phyloP scores from a whole-genome alignment of 2,329 filamentous ascomycete species.

The Hymenoscyphus fraxineus region DNA sequence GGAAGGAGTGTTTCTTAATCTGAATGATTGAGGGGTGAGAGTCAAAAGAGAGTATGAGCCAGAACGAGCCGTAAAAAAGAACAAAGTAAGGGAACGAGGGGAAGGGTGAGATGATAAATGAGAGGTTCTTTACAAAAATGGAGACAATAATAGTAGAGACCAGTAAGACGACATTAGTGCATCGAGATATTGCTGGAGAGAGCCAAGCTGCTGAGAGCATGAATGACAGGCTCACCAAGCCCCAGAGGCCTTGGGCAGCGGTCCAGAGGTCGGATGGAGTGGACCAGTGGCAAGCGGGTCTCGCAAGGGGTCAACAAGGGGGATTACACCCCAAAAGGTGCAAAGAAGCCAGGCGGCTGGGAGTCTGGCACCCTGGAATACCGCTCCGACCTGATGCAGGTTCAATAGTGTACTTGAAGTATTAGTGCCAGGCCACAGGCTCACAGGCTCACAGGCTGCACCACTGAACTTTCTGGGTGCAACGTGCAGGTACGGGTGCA shows the following conservation, averaged over 20 bases:
- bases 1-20: background rate
- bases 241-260: background rate
- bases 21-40: background rate
- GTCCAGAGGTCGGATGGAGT: background rate
- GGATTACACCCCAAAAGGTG: background rate
- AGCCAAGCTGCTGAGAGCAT: constrained; percentile 15
- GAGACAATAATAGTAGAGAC: background rate
- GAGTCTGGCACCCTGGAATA: too few species aligned
- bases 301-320: background rate
- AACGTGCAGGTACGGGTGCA: too few species aligned
- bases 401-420: too few species aligned
- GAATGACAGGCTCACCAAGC: constrained; percentile 1
- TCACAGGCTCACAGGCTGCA: too few species aligned
- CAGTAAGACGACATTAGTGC: constrained; percentile 17
- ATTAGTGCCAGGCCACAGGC: too few species aligned
- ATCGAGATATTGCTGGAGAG: constrained; percentile 22
- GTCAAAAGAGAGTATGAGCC: constrained; percentile 8
- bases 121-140: constrained; percentile 10
- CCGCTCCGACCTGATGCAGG: background rate
- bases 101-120: constrained; percentile 22
- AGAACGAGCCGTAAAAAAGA: constrained; percentile 11
- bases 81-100: constrained; percentile 12
- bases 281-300: background rate
- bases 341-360: background rate
- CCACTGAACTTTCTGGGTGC: too few species aligned